A percentile compares a stretch with the other conserved stretches of the same genome.
Conservation (phyloP, 257 asterid species). For the Nicotiana benthamiana region DNA sequence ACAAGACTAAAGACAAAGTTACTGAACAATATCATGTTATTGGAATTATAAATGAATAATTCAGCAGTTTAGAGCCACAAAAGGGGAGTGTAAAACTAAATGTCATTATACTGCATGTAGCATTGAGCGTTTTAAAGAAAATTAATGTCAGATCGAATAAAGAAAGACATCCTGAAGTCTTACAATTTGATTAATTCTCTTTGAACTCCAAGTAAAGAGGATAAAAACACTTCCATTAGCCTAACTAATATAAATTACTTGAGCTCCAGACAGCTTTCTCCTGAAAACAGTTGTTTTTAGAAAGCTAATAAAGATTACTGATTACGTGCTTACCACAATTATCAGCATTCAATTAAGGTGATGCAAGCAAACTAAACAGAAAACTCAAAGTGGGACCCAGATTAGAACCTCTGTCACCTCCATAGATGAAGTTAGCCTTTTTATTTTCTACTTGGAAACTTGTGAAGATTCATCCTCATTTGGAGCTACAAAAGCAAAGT, state of each 20-base stretch:
- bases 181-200: neutral
- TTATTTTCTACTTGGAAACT: neutral
- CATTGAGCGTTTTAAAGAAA: neutral
- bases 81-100: neutral
- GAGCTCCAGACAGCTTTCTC: neutral
- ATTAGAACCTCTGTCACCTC: neutral
- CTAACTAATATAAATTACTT: neutral
- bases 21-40: neutral
- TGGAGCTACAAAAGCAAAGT: neutral
- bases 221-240: neutral
- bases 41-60: neutral
- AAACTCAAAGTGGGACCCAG: neutral
- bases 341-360: neutral
- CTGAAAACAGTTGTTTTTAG: neutral
- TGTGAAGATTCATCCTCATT: neutral
- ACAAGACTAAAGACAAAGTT: neutral
- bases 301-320: conserved; percentile 1
- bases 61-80: neutral
- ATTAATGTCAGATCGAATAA: neutral
- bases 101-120: neutral
- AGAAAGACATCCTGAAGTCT: neutral
- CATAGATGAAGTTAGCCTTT: neutral
- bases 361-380: neutral
- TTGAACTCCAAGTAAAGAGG: neutral
- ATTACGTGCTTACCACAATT: neutral